Evolutionary conservation across 1,284 basidiomycete species (phyloP), one percentile per base, ranked within the genome.

Genomic region (Ceraceosorus bombacis): DNA sequence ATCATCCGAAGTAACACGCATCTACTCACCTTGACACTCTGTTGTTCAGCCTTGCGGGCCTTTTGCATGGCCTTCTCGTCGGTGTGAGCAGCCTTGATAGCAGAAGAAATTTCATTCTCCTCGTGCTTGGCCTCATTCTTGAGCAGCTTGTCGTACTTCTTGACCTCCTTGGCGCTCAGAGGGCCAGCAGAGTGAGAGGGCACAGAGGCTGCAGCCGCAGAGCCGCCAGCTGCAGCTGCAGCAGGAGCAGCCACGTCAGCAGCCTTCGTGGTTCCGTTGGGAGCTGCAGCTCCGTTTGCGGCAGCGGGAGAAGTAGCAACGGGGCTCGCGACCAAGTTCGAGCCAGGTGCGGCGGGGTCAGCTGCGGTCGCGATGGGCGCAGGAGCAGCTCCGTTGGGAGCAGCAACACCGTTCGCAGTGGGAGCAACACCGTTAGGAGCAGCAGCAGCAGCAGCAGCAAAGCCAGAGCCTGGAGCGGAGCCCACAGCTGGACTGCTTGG

Each of bases 121-220:
- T 73, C 70, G 60, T 63, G 61, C 67, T 73, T 73, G 53, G 71
- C 69, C 59, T 73, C 71, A 40, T 59, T 70, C 43, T 68, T 67
- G 59, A 69, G 68, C 55, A 73, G 64, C 64, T 73, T 73, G 61
- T 69, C 66, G 64, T 70, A 65, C 67, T 71, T 71, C 65, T 73
- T 73, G 51, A 64, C 49, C 39, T 57, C 56, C 49, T 57, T 57
- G 36, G 17, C 50, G 49, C 51, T 57, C 7, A 37, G 37, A 9
- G 43, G 39, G 37, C 13, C 13, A 10, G 41, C 15, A 27, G 55
- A 13, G 3, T 48, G 10, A 9, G 12, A 40, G 10, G 17, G 15
- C 9, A 9, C 56, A 27, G 56, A 49, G 27, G 15, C n/a, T 4
- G 41, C 55, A 48, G 38, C 49, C 7, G 50, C 56, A 9, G 49